These are phyloP conservation scores for Lolium multiflorum DNA, from an alignment of 176 grass and related monocot genomes.

Conservation along the genomic window DNA sequence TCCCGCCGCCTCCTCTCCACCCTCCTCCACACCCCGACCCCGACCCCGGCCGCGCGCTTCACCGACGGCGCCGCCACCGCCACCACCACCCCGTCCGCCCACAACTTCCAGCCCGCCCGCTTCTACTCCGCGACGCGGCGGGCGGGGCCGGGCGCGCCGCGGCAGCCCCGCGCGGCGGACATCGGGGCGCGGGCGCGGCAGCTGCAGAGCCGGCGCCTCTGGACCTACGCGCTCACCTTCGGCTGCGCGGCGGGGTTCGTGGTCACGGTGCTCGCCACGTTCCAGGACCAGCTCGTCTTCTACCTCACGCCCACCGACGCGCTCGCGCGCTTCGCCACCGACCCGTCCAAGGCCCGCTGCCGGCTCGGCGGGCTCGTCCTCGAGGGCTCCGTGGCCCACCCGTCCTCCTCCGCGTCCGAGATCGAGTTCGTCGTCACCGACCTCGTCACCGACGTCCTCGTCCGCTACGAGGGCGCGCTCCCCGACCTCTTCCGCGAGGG, in stretches of 20 bases:
- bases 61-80: not conserved
- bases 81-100: conserved; percentile 10
- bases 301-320: conserved; percentile 90
- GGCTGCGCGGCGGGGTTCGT: conserved; percentile 89
- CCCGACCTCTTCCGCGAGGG: conserved; percentile 97
- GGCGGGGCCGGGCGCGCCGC: conserved; percentile 29
- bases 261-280: conserved; percentile 87
- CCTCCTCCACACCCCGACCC: conserved; percentile 47
- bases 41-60: conserved; percentile 4
- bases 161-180: conserved; percentile 56
- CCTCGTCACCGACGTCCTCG: conserved; percentile 90
- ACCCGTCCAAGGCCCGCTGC: conserved; percentile 68
- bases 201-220: conserved; percentile 87
- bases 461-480: conserved; percentile 82
- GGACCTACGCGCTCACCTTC: conserved; percentile 95
- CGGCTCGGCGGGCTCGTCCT: conserved; percentile 92
- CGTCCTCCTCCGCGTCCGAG: conserved; percentile 57
- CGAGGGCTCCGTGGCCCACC: conserved; percentile 83
- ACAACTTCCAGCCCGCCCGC: conserved; percentile 14
- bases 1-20: conserved; percentile 64
- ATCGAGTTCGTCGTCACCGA: conserved; percentile 99
- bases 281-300: conserved; percentile 98
- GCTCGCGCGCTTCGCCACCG: conserved; percentile 59
- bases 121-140: conserved; percentile 52
- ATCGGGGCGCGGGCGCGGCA: conserved; percentile 91